Percentiles rank a stretch among this genome's conserved stretches.
Evolutionary conservation across 331 rosid species (phyloP).

Genomic region (Saraca asoca): DNA sequence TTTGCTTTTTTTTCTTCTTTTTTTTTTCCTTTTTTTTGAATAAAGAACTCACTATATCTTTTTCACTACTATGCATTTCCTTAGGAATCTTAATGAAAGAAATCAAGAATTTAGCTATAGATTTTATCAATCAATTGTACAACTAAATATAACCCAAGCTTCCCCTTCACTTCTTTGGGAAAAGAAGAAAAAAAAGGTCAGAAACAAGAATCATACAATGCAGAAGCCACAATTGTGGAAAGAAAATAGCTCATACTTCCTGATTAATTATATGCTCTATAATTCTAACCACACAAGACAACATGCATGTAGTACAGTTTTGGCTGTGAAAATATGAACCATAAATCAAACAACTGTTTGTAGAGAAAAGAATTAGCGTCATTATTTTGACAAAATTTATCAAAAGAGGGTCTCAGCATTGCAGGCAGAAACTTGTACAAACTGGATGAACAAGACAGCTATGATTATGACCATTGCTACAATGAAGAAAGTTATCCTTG

Average conservation of each 20-base stretch:
- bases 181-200: no score
- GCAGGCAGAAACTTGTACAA: no score
- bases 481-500: not conserved
- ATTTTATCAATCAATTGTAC: slow-evolving; percentile 4
- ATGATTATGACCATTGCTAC: no score
- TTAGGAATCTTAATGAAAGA: not conserved
- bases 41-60: no score
- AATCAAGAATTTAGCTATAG: slow-evolving; percentile 22
- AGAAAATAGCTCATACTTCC: slow-evolving; percentile 14
- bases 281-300: not conserved
- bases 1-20: no score
- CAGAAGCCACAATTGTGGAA: slow-evolving; percentile 5
- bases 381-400: not conserved
- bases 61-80: not conserved
- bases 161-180: no score
- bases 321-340: not conserved
- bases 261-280: not conserved
- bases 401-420: not conserved
- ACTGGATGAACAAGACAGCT: not conserved
- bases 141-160: no score
- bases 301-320: slow-evolving; percentile 6
- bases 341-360: slow-evolving; percentile 6
- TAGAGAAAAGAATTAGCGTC: not conserved
- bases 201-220: not conserved
- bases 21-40: no score